Base-by-base conservation (phyloP, 2,329 filamentous ascomycete genomes). In the Neurospora sp. region DNA sequence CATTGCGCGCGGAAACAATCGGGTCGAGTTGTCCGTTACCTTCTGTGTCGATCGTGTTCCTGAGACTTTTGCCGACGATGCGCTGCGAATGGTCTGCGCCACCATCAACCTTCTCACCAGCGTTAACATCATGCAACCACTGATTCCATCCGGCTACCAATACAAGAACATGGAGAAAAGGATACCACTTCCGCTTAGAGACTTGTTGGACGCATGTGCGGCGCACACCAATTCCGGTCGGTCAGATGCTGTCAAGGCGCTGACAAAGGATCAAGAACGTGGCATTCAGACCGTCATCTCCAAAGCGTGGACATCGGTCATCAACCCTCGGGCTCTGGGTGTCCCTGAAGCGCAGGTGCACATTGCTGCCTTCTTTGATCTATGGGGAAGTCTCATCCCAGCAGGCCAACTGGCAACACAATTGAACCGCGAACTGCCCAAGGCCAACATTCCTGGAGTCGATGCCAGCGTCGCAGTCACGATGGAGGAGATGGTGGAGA, bases 381-480 rank as follows among this genome's bases (percentile, higher is more conserved):
- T 86, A 13, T 84, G 83, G 77, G 82, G 82, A 8, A 83, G 83
- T 1, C 78, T 86, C 28, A 78, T 87, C 58, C 81, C 85, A 0
- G 85, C 85, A 0, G 78, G 82, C 7, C 78, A 83, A 72, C 79
- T 87, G 38, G 81, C 84, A 2, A 76, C 80, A 4, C 80, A 80
- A 68, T 79, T 86, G 67, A 85, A 82, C 68, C 77, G 78, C 3
- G 79, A 80, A 17, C 77, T 86, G 9, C 77, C 80, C 1, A 77
- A 76, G 36, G 74, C 81, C 33, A 73, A 76, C 13, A 73, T 83
- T 10, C 76, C 78, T 0, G 82, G 81, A 2, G 75, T 81, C 5
- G 80, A 81, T 40, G 73, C 73, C 15, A 75, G 76, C 10, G 75
- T 84, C 5, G 76, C 74, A 28, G 76, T 86, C 62, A 81, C 80